Conservation (phyloP, 306 rosid species). For the Prunus salicina region DNA sequence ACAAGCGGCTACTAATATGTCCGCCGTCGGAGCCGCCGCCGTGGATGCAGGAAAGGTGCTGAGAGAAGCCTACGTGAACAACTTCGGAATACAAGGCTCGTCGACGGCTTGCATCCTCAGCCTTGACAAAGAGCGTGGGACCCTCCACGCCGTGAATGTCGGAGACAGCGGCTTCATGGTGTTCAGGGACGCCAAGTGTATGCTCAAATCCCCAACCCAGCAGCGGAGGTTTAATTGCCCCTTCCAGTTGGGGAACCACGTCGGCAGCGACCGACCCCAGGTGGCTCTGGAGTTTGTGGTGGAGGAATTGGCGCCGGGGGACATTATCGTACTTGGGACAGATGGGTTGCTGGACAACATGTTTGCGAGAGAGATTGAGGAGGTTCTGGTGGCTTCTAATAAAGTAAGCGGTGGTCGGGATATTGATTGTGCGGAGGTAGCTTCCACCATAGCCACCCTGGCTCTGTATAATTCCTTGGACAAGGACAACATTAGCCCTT, state of each 20-base stretch:
- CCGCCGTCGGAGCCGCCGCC: too few relatives aligned
- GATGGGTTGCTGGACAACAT: constrained; percentile 27
- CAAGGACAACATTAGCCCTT: not conserved
- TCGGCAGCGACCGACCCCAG: not conserved
- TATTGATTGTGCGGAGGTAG: not conserved
- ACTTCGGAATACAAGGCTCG: not conserved
- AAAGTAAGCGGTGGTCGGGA: too few relatives aligned
- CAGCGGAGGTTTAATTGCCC: constrained; percentile 5
- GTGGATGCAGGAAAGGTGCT: not conserved
- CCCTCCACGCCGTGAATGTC: constrained; percentile 2
- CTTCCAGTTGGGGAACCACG: constrained; percentile 9
- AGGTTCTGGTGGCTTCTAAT: not conserved
- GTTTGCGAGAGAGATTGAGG: not conserved
- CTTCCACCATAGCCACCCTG: not conserved
- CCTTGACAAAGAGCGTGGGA: not conserved
- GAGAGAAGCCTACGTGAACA: not conserved
- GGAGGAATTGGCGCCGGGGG: not conserved
- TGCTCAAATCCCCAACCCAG: constrained; percentile 6
- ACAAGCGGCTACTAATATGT: too few relatives aligned
- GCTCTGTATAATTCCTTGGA: not conserved
- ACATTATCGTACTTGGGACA: constrained; percentile 17
- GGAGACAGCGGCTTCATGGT: constrained; percentile 30
- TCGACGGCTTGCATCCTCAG: constrained; percentile 27
- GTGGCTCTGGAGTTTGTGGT: not conserved
- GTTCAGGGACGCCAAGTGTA: constrained; percentile 5